Evolutionary conservation across 2,329 filamentous ascomycete species (phyloP), one percentile per base, ranked within the genome.

Genomic region (Colletotrichum horii): DNA sequence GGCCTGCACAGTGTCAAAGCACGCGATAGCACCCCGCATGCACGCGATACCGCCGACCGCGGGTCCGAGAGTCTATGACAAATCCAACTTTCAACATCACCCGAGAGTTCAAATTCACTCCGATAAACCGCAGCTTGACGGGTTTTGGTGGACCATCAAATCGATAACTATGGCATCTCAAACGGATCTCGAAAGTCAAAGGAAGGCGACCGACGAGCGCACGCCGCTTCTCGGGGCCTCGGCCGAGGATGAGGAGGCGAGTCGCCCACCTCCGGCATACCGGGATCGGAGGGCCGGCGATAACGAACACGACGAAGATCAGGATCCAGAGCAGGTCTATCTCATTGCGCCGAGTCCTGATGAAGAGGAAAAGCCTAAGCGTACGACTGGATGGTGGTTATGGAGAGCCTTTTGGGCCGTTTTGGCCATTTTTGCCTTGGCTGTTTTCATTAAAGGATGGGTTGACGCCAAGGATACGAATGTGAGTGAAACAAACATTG

Each of bases 401-500:
- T 86, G 85, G 85, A 80, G 83, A 52, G 73, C 79, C 22, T 81
- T 86, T 64, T 86, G 84, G 85, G 26, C 76, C n/a, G 34, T 87
- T 16, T 22, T 83, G 8, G 82, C 74, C 2, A 78, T 79, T 2
- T 52, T 84, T 1, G 64, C 86, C 16, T 76, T 86, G 16, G 82
- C 76, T 2, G 71, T 87, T 19, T 87, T 88, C 68, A 82, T 87
- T 58, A 87, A 87, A 75, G 86, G 85, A 7, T 88, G 86, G 86
- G 77, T 87, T n/a, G 85, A 88, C 75, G 84, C 84, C 14, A 80
- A 82, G 26, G 85, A 87, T 76, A 83, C 85, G 28, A 79, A 87
- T 66, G 86, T 86, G 52, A 70, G 83, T 80, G 2, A n/a, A 36
- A 34, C n/a, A 9, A 22, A 38, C 4, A 30, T 28, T 8, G 15